Evolutionary conservation across 768 basidiomycete species (phyloP), one percentile per base, ranked within the genome.

Genomic region (Boletus bicolor): DNA sequence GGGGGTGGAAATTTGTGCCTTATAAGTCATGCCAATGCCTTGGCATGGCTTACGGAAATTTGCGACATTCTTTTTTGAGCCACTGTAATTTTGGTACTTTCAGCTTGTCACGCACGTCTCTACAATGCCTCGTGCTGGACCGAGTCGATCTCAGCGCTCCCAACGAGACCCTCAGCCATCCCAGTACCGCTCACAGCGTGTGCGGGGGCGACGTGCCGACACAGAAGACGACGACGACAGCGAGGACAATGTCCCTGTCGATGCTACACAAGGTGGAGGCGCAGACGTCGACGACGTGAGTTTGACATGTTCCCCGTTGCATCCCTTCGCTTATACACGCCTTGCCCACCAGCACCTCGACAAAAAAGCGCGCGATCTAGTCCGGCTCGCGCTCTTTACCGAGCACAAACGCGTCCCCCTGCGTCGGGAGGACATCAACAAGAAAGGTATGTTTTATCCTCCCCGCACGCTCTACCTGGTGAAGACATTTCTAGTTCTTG

Each of bases 341-440:
- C 5, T 37, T 26, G 3, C n/a, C 10, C 9, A 30, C n/a, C 44
- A 94, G 91, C 83, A 86, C 19, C 63, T 85, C 24, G 73, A 77
- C n/a, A 78, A 82, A 49, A 85, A 82, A 68, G 88, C 88, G 0
- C 77, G 80, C 47, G 83, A 86, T 49, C 79, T 96, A 34, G 89
- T 89, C 10, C 82, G 93, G 17, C 78, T 92, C 24, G 91, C 92
- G 3, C 75, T 98, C 41, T 95, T 93, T 69, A 78, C 76, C 5
- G 93, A 96, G 67, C 83, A 88, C 52, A 83, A 79, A 65, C 79
- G 91, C 49, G 70, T 74, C 11, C 77, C 84, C 2, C 70, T 97
- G 47, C 80, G 82, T 37, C 78, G 91, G 39, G 89, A 93, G n/a
- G 93, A 96, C 39, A 89, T 95, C 48, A 83, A 79, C 38, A 94